Evolutionary conservation across 768 basidiomycete genomes (phyloP).

Genomic region (Gymnopilus junonius): DNA sequence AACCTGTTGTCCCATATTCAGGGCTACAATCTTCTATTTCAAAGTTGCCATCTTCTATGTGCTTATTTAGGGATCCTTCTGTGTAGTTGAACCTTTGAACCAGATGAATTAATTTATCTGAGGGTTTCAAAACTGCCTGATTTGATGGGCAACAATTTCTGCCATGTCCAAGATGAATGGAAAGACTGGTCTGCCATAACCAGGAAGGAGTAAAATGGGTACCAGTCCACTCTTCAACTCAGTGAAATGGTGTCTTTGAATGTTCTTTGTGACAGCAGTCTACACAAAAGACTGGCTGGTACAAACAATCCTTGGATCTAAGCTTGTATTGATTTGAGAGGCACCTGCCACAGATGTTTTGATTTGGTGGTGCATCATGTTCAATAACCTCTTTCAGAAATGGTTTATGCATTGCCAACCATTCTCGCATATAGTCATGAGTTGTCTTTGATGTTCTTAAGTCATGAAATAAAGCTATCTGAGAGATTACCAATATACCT

Average conservation of each 20-base stretch:
- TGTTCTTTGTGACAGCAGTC: slow-evolving; percentile 2
- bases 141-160: not conserved
- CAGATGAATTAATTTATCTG: not conserved
- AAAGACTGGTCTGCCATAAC: slow-evolving; percentile 16
- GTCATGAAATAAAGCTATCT: not conserved
- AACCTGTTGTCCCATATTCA: not conserved
- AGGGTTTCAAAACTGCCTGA: not conserved
- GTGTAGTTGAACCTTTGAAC: not conserved
- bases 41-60: not conserved
- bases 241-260: slow-evolving; percentile 12
- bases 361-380: not conserved
- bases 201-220: slow-evolving; percentile 4
- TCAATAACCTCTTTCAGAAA: not conserved
- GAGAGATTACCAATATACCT: not conserved
- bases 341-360: not conserved
- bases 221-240: slow-evolving; percentile 23
- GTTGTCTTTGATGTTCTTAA: not conserved
- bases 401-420: not conserved
- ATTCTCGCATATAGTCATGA: not conserved
- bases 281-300: not conserved
- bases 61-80: not conserved
- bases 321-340: not conserved
- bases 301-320: not conserved
- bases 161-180: slow-evolving; percentile 9
- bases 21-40: not conserved